These are phyloP conservation scores for Myochromella boudieri DNA, from an alignment of 768 basidiomycete species.

Conservation along the genomic window DNA sequence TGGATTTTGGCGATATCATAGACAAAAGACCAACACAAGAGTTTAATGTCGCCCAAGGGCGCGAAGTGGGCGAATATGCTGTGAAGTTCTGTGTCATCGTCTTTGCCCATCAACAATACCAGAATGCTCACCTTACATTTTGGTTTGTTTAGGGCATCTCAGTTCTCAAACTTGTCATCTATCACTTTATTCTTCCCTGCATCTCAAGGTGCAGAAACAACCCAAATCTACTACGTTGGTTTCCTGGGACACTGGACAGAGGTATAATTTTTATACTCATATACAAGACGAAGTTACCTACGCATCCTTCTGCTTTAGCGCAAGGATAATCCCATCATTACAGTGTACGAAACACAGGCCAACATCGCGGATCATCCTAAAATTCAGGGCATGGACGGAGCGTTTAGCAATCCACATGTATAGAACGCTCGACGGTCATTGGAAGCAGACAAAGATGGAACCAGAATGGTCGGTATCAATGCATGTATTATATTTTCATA, in stretches of 20 bases:
- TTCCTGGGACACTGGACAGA: conserved; percentile 82
- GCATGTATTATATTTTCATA: conserved; percentile 6
- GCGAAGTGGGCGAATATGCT: conserved; percentile 83
- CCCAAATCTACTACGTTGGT: conserved; percentile 80
- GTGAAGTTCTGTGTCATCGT: conserved; percentile 58
- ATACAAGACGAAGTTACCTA: not conserved
- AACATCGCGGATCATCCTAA: conserved; percentile 88
- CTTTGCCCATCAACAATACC: not conserved
- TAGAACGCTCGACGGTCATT: conserved; percentile 9
- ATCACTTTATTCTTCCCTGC: conserved; percentile 83
- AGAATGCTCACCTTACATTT: not conserved
- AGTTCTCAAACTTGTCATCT: conserved; percentile 80
- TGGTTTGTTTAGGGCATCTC: conserved; percentile 59
- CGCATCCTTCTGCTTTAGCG: conserved; percentile 47
- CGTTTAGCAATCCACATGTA: conserved; percentile 45
- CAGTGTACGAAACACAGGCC: conserved; percentile 86
- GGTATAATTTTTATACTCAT: conserved; percentile 34
- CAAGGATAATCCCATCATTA: conserved; percentile 74
- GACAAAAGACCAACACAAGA: conserved; percentile 69
- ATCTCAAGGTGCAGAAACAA: conserved; percentile 76
- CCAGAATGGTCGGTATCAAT: not conserved
- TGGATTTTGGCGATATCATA: conserved; percentile 79
- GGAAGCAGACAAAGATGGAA: not conserved
- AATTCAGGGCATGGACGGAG: conserved; percentile 75
- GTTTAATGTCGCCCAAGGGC: conserved; percentile 64